Conservation (phyloP, 306 rosid species). For the Sphenostylis stenocarpa region DNA sequence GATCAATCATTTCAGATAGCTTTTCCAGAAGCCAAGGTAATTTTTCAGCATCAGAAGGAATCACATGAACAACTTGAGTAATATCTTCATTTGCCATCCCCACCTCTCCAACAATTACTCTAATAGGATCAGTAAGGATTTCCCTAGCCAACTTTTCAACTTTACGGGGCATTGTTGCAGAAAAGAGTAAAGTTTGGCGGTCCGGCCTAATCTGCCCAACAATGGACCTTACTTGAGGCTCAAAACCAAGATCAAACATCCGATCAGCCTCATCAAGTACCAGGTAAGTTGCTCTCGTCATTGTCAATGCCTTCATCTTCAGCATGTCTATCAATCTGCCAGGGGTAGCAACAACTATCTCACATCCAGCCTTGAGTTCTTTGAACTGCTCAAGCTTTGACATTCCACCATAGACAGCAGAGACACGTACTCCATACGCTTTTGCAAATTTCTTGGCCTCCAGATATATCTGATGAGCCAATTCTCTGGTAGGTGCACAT, state of each 20-base stretch:
- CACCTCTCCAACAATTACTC: slow-evolving; percentile 96
- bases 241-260: slow-evolving; percentile 99
- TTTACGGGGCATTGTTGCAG: slow-evolving; percentile 95
- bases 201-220: slow-evolving; percentile 99
- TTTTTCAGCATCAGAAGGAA: slow-evolving; percentile 87
- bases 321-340: slow-evolving; percentile 96
- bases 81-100: slow-evolving; percentile 99
- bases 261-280: slow-evolving; percentile 99
- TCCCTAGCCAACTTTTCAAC: slow-evolving; percentile 97
- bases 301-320: slow-evolving; percentile 87
- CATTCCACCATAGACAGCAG: slow-evolving; percentile 99
- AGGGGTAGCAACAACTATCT: slow-evolving; percentile 94
- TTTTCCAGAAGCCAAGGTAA: slow-evolving; percentile 86
- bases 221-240: slow-evolving; percentile 94
- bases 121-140: slow-evolving; percentile 81
- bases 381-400: slow-evolving; percentile 95
- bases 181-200: slow-evolving; percentile 92
- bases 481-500: slow-evolving; percentile 96
- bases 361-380: slow-evolving; percentile 98
- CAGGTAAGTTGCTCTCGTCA: slow-evolving; percentile 85
- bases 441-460: slow-evolving; percentile 92
- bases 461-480: slow-evolving; percentile 89
- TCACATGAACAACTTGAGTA: slow-evolving; percentile 91
- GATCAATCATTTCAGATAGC: slow-evolving; percentile 83
- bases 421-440: slow-evolving; percentile 70